A percentile compares a stretch with the other conserved stretches of the same genome.
phyloP scores from a whole-genome alignment of 208 protist genomes.

The Wallacemonas sp. region DNA sequence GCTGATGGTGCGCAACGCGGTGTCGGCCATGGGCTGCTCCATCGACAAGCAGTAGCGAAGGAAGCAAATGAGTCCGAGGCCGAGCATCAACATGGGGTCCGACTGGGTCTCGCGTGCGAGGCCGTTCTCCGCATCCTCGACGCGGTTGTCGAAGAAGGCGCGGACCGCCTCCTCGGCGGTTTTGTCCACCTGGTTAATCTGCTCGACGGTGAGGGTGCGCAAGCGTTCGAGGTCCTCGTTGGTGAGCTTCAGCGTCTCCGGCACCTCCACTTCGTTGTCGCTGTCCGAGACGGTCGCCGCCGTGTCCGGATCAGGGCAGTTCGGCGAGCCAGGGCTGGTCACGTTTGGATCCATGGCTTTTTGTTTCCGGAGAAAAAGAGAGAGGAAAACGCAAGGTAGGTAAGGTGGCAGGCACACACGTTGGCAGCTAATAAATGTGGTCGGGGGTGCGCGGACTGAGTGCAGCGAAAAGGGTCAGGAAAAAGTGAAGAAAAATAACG shows the following conservation, averaged over 20 bases:
- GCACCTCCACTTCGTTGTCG: slow-evolving; percentile 1
- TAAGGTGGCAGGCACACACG: too few relatives aligned
- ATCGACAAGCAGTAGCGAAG: slow-evolving; percentile 57
- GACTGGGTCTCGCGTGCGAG: slow-evolving; percentile 22
- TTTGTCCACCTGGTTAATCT: slow-evolving; percentile 42
- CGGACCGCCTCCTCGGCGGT: slow-evolving; percentile 27
- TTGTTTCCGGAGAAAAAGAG: slow-evolving; percentile 12
- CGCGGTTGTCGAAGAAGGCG: slow-evolving; percentile 61
- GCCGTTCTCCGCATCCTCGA: slow-evolving; percentile 52
- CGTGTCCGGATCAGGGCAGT: not conserved
- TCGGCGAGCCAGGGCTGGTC: not conserved
- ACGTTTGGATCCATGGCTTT: not conserved
- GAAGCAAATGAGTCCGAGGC: slow-evolving; percentile 38
- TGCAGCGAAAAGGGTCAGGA: too few relatives aligned
- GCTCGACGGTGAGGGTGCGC: slow-evolving; percentile 30
- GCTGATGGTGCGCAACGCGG: slow-evolving; percentile 33
- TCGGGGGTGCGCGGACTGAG: too few relatives aligned
- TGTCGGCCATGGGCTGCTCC: slow-evolving; percentile 44
- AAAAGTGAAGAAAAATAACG: too few relatives aligned
- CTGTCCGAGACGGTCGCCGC: slow-evolving; percentile 1
- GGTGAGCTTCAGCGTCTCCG: slow-evolving; percentile 22
- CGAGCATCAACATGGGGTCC: slow-evolving; percentile 46
- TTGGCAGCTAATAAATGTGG: too few relatives aligned
- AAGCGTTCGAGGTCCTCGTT: slow-evolving; percentile 26
- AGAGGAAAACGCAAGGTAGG: not conserved